phyloP scores from a whole-genome alignment of 1,139 yeast genomes.

The Sugiyamaella neomexicana region DNA sequence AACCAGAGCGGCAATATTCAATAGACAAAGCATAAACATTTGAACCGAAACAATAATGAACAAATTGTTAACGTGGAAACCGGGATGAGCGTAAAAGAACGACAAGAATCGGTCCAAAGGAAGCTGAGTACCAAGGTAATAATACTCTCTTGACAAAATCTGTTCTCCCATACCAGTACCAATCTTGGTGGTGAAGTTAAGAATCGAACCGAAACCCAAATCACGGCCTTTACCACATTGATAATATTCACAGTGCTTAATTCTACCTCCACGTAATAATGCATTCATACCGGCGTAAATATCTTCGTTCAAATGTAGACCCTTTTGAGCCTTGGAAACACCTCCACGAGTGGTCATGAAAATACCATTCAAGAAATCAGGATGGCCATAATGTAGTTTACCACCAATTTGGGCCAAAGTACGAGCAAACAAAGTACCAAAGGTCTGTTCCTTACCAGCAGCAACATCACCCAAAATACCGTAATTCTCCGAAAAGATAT shows the following conservation, averaged over 20 bases:
- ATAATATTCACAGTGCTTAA: constrained; percentile 97
- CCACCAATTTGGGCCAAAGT: constrained; percentile 98
- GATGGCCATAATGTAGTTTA: constrained; percentile 98
- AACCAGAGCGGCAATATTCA: constrained; percentile 87
- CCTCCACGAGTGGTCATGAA: constrained; percentile 99
- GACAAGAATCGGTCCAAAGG: constrained; percentile 97
- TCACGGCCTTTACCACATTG: constrained; percentile 99
- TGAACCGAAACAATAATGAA: constrained; percentile 94
- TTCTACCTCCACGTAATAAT: constrained; percentile 95
- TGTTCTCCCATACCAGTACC: constrained; percentile 99
- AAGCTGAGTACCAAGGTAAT: constrained; percentile 94
- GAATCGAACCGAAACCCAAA: constrained; percentile 97
- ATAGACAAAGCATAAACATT: constrained; percentile 85
- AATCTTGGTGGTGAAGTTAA: constrained; percentile 97
- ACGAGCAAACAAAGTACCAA: constrained; percentile 97
- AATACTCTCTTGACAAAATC: constrained; percentile 97
- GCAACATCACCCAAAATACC: constrained; percentile 99
- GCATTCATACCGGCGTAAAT: constrained; percentile 99
- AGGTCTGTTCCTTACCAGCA: constrained; percentile 99
- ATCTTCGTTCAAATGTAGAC: constrained; percentile 98
- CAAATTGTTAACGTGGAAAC: constrained; percentile 97
- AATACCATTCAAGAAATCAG: constrained; percentile 94
- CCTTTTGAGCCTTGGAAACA: constrained; percentile 98
- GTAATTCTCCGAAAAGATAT: constrained; percentile 96
- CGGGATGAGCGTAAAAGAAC: constrained; percentile 97